Evolutionary conservation across 352 stramenopile species (phyloP), one percentile per base, ranked within the genome.

Genomic region (Thalassiosira tumida): DNA sequence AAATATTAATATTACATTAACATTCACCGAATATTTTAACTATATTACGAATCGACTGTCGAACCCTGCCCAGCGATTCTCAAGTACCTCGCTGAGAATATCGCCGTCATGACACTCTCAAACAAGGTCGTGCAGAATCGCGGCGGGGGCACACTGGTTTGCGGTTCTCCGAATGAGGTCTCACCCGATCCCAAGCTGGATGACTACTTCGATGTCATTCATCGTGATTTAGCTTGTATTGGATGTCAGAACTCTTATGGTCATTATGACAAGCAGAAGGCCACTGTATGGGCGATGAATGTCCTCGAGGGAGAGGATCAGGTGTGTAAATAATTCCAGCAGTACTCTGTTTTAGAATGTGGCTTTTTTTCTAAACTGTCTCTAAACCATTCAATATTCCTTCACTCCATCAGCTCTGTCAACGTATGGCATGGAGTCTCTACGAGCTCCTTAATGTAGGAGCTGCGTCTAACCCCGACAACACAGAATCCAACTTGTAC

Each of bases 361-460:
- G 35, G 6, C 21, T 47, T 50, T 26, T 31, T 62, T 59, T 59
- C 40, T 79, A 2, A 59, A 26, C 47, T 64, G 10, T 81, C n/a
- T 76, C 35, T 65, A 4, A 76, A 41, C 33, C 26, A 13, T 77
- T 77, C n/a, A 69, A 76, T 47, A 38, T 40, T 72, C 33, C 50
- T 29, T 87, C n/a, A n/a, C n/a, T 65, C 14, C 31, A 14, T 41
- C 64, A 96, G 86, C 89, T 97, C 13, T 92, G 94, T 43, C 94
- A 96, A 74, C 85, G 94, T 14, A 94, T 96, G 80, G 90, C 91
- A 10, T 95, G 87, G 85, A 89, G 83, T 50, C 81, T 97, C 14
- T 94, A 95, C 62, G 91, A 96, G 72, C 89, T 93, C 59, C 86
- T 95, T 51, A 93, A 93, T n/a, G 87, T 94, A 10, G 91, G 91